Evolutionary conservation across 805 yeast genomes (phyloP), one percentile per base, ranked within the genome.

Genomic region (Candida caryicola): DNA sequence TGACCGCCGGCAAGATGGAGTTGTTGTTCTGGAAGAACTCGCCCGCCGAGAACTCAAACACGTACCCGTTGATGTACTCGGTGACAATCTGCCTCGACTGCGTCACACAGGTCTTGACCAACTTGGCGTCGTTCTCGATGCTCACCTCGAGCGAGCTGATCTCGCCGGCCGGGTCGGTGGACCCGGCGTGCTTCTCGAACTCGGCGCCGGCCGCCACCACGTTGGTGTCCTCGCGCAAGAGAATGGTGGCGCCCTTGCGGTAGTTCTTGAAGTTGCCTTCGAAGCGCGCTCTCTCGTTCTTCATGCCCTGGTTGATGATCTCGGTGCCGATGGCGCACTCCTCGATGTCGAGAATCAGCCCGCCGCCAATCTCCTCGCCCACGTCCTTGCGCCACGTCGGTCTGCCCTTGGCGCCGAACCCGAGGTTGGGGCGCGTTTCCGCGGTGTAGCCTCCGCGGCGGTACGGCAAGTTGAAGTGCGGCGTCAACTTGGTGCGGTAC

Each of bases 21-120:
- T 89, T 90, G 64, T 91, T 91, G 65, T 91, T 91, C 64, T 91
- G 99, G 72, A 93, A 93, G 57, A 93, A 93, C 59, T 90, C 96
- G 39, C 96, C 95, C 0, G 97, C 97, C 23, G 89, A 81, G 60
- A 87, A 93, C 54, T 85, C 82, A 62, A 93, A 93, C 35, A 80
- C 75, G 60, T 73, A 79, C 2, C 91, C 95, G 42, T 77, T 74
- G 31, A 85, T 75, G 50, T 75, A 76, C 55, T 90, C 97, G 6
- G 79, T 78, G 37, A 91, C 93, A 36, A 86, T 79, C 43, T 82
- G 85, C 57, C 90, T 80, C 23, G 85, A 64, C 41, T 85, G 76
- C 0, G 95, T 87, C 10, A 82, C 88, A 60, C 93, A 87, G 0
- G 89, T 79, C 52, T 84, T 82, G 39, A 73, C 66, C 32, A 73